Evolutionary conservation across 345 rosid genomes (phyloP).

Genomic region (Aquilaria sinensis): DNA sequence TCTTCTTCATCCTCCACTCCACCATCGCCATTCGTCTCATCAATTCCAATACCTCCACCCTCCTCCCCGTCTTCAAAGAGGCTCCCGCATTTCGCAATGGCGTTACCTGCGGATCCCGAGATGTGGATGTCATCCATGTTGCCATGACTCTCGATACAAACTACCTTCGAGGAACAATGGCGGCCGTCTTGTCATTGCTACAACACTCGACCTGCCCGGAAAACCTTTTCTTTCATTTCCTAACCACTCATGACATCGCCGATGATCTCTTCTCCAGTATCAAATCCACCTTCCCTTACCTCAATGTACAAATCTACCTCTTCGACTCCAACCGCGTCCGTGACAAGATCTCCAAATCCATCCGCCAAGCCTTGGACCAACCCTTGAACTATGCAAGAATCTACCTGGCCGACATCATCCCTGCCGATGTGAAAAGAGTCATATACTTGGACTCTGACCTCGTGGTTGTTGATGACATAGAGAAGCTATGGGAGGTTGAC

Average conservation of each 20-base stretch:
- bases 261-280: constrained; percentile 24
- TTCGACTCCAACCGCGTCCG: constrained; percentile 33
- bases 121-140: constrained; percentile 21
- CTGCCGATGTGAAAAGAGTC: constrained; percentile 25
- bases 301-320: constrained; percentile 21
- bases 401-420: constrained; percentile 32
- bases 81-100: constrained; percentile 41
- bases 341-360: constrained; percentile 37
- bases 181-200: constrained; percentile 31
- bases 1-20: constrained; percentile 16
- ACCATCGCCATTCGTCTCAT: constrained; percentile 8
- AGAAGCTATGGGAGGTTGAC: constrained; percentile 35
- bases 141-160: constrained; percentile 44
- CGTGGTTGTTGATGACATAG: constrained; percentile 34
- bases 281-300: constrained; percentile 37
- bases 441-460: constrained; percentile 39
- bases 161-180: constrained; percentile 42
- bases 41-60: constrained; percentile 19
- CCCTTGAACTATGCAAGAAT: constrained; percentile 41
- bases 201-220: constrained; percentile 41
- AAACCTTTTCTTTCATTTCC: constrained; percentile 33
- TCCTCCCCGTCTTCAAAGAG: constrained; percentile 29
- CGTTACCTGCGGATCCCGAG: constrained; percentile 15
- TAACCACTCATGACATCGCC: constrained; percentile 19
- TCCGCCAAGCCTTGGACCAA: constrained; percentile 40